These are phyloP conservation scores for Cladophialophora bantiana DNA, from an alignment of 2,329 filamentous ascomycete species.

Conservation along the genomic window DNA sequence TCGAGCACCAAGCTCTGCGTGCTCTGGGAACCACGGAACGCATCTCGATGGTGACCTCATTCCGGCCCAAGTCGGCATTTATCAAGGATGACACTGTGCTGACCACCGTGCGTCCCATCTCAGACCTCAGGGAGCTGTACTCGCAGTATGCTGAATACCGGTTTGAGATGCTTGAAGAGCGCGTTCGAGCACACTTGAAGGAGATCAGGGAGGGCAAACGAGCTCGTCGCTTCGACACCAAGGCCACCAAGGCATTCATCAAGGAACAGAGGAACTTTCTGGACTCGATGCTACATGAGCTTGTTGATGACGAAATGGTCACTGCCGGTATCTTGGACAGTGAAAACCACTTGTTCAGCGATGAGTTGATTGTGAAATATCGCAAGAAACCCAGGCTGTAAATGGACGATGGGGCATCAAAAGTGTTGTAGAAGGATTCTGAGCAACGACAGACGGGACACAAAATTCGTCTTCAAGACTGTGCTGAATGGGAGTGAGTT, in stretches of 20 bases:
- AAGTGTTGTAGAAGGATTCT: too few relatives aligned
- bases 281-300: slow-evolving; percentile 50
- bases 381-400: slow-evolving; percentile 39
- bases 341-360: slow-evolving; percentile 47
- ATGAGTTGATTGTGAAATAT: slow-evolving; percentile 45
- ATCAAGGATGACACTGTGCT: slow-evolving; percentile 67
- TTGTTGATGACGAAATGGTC: slow-evolving; percentile 51
- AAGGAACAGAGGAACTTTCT: slow-evolving; percentile 44
- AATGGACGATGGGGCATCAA: not conserved
- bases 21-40: slow-evolving; percentile 66
- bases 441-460: not conserved
- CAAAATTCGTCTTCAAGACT: not conserved
- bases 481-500: not conserved
- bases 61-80: slow-evolving; percentile 64
- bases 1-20: slow-evolving; percentile 68
- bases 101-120: slow-evolving; percentile 66
- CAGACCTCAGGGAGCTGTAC: slow-evolving; percentile 65
- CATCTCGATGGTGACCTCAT: slow-evolving; percentile 71
- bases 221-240: slow-evolving; percentile 46
- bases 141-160: slow-evolving; percentile 68
- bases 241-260: slow-evolving; percentile 43
- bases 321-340: slow-evolving; percentile 46
- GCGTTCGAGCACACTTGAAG: slow-evolving; percentile 57
- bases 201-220: slow-evolving; percentile 44
- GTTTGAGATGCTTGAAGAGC: slow-evolving; percentile 67